Conservation (phyloP, 768 basidiomycete species). For the Podaxis mareebaensis region DNA sequence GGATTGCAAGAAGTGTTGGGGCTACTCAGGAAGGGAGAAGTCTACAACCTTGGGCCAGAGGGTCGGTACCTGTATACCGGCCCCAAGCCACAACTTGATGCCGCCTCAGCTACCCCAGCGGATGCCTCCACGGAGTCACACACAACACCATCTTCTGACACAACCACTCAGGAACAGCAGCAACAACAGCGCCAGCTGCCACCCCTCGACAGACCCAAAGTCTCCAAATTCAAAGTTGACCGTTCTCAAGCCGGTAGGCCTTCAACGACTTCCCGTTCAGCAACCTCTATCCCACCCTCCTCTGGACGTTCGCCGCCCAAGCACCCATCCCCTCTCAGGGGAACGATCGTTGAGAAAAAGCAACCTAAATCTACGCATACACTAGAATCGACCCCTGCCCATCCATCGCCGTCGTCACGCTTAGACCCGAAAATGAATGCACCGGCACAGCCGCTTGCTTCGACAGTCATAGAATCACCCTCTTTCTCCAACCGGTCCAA, state of each 20-base stretch:
- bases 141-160: neutral
- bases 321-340: constrained; percentile 18
- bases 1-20: constrained; percentile 50
- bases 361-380: neutral
- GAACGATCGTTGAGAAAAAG: constrained; percentile 5
- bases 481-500: constrained; percentile 13
- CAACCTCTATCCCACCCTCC: constrained; percentile 9
- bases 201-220: constrained; percentile 37
- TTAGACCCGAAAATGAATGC: constrained; percentile 9
- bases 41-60: constrained; percentile 56
- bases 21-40: constrained; percentile 48
- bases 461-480: constrained; percentile 12
- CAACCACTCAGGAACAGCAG: neutral
- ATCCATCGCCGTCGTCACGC: constrained; percentile 17
- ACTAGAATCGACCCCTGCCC: neutral
- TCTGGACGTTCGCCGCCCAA: constrained; percentile 35
- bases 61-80: constrained; percentile 32
- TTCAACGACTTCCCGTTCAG: constrained; percentile 13
- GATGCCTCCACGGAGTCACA: neutral
- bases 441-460: neutral
- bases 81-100: constrained; percentile 18
- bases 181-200: constrained; percentile 19
- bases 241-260: constrained; percentile 33
- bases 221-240: constrained; percentile 53
- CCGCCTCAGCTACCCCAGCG: neutral